phyloP scores from a whole-genome alignment of 768 basidiomycete species.

The Termitomyces sp. region DNA sequence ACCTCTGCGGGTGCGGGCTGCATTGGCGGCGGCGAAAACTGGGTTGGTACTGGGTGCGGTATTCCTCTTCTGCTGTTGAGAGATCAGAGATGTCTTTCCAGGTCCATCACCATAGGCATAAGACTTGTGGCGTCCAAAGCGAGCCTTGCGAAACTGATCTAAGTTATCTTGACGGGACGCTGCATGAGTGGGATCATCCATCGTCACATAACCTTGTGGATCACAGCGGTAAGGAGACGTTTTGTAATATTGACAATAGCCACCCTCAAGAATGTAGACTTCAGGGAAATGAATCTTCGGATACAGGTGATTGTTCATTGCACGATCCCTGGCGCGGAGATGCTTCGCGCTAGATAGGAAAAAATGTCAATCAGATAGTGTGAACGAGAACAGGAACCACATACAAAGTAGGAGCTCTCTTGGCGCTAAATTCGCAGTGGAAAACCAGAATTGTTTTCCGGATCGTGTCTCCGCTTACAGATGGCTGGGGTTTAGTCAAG shows the following conservation, averaged over 20 bases:
- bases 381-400: constrained; percentile 23
- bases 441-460: constrained; percentile 89
- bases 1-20: constrained; percentile 60
- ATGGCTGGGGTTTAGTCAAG: constrained; percentile 57
- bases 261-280: constrained; percentile 95
- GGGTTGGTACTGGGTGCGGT: constrained; percentile 55
- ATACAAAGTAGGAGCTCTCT: constrained; percentile 95
- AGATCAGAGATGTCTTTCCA: constrained; percentile 34
- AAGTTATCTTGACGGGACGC: constrained; percentile 80
- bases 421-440: constrained; percentile 97
- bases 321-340: constrained; percentile 85
- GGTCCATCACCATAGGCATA: constrained; percentile 86
- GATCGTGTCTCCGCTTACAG: constrained; percentile 67
- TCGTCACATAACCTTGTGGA: constrained; percentile 81
- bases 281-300: constrained; percentile 95
- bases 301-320: constrained; percentile 84
- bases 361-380: neutral
- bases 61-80: constrained; percentile 57
- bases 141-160: constrained; percentile 86
- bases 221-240: constrained; percentile 67
- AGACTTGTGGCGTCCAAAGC: constrained; percentile 87
- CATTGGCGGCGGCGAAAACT: constrained; percentile 68
- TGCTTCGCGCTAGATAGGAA: constrained; percentile 74
- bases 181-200: constrained; percentile 91
- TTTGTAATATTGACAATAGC: constrained; percentile 87